Percentiles rank a stretch among this genome's conserved stretches.
Conservation (phyloP, 495 filamentous ascomycete genomes). For the Aspergillus haitiensis region DNA sequence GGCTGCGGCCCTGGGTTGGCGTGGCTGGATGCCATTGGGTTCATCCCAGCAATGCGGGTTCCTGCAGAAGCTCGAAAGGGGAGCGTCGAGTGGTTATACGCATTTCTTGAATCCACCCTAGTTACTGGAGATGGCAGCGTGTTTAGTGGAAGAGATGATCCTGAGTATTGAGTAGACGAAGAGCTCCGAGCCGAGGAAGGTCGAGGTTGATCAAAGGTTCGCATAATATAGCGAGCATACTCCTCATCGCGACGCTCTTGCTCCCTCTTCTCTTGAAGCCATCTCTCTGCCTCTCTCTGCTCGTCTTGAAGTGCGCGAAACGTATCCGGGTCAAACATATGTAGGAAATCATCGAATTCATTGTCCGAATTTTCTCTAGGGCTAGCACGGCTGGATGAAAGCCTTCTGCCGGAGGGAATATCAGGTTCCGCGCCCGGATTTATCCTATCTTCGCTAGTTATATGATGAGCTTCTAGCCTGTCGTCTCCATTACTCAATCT, state of each 20-base stretch:
- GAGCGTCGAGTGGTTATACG: background rate
- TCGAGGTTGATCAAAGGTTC: conserved; percentile 15
- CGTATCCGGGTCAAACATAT: conserved; percentile 33
- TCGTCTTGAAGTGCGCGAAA: conserved; percentile 40
- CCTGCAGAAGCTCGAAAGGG: background rate
- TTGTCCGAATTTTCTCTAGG: background rate
- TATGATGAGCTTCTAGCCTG: background rate
- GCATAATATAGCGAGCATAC: conserved; percentile 45
- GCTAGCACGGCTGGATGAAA: conserved; percentile 1
- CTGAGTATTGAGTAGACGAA: conserved; percentile 13
- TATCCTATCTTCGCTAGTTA: too few species aligned
- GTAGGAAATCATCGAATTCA: conserved; percentile 12
- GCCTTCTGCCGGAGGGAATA: background rate
- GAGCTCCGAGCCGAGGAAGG: conserved; percentile 16
- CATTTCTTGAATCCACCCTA: background rate
- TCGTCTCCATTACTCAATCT: background rate
- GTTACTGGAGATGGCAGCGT: background rate
- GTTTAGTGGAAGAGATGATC: conserved; percentile 4
- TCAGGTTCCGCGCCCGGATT: background rate
- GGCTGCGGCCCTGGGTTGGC: conserved; percentile 1
- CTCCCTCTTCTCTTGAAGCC: conserved; percentile 32
- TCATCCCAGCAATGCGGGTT: background rate
- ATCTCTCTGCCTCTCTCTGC: conserved; percentile 38
- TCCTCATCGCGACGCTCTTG: conserved; percentile 51
- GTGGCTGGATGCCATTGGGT: background rate